phyloP scores from a whole-genome alignment of 2,329 filamentous ascomycete genomes.

The Penicillium crustosum region DNA sequence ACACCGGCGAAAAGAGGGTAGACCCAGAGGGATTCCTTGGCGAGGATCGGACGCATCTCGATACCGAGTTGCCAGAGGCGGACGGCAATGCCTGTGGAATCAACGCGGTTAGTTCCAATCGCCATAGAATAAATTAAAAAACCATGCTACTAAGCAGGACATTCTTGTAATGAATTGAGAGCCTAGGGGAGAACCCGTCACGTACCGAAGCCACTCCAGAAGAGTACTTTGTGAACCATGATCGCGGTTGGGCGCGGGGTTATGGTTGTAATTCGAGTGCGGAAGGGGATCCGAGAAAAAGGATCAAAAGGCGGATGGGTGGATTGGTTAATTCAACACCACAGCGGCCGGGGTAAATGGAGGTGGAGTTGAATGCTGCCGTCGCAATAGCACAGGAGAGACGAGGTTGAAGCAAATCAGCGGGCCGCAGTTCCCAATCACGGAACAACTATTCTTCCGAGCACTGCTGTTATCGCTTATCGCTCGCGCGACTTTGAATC shows the following conservation, averaged over 20 bases:
- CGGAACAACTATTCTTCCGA: conserved; percentile 21
- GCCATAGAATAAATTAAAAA: neutral
- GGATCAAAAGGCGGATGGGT: conserved; percentile 4
- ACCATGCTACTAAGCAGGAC: neutral
- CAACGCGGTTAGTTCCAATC: conserved; percentile 15
- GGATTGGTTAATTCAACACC: conserved; percentile 13
- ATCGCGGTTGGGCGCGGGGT: conserved; percentile 24
- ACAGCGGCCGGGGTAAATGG: conserved; percentile 18
- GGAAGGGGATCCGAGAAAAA: conserved; percentile 7
- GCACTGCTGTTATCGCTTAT: conserved; percentile 22
- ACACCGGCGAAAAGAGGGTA: conserved; percentile 86
- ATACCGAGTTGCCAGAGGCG: conserved; percentile 97
- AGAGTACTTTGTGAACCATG: conserved; percentile 55
- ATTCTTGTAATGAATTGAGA: neutral
- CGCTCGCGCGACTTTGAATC: conserved; percentile 19
- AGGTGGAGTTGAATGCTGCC: conserved; percentile 22
- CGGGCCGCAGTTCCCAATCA: conserved; percentile 36
- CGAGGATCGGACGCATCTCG: conserved; percentile 95
- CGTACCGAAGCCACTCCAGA: conserved; percentile 78
- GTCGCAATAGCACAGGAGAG: conserved; percentile 30
- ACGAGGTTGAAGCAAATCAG: conserved; percentile 37
- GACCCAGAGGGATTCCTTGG: conserved; percentile 77
- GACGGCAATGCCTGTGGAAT: conserved; percentile 73
- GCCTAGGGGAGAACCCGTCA: conserved; percentile 26
- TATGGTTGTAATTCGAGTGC: conserved; percentile 12